Conservation (phyloP, 345 rosid genomes). For the Excoecaria agallocha region DNA sequence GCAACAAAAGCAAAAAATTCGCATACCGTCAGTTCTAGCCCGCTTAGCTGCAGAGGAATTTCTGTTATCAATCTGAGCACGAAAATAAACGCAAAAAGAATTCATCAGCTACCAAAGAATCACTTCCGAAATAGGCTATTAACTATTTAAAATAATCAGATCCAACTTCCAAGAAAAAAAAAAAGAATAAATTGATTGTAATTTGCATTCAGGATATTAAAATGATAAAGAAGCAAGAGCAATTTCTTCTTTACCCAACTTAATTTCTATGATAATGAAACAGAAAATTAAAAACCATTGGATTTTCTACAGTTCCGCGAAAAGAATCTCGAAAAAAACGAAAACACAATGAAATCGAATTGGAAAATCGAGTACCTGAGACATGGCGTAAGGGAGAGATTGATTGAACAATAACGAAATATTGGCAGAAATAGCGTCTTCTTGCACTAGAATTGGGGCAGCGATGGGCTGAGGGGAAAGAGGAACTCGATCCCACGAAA, state of each 20-base stretch:
- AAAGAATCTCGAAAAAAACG: too few relatives aligned
- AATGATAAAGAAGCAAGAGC: too few relatives aligned
- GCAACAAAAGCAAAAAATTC: conserved; percentile 1
- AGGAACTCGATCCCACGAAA: not conserved
- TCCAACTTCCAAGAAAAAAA: not conserved
- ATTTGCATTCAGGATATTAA: not conserved
- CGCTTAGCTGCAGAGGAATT: conserved; percentile 96
- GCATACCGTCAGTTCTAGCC: conserved; percentile 92
- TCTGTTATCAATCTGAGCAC: conserved; percentile 78
- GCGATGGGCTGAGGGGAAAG: not conserved
- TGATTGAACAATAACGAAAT: not conserved
- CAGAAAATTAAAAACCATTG: not conserved
- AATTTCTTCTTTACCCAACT: not conserved
- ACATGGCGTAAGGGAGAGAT: conserved; percentile 29
- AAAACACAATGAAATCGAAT: not conserved
- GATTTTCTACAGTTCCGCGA: not conserved
- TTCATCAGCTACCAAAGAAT: not conserved
- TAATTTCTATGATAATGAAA: not conserved
- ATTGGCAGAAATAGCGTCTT: not conserved
- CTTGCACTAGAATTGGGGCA: not conserved
- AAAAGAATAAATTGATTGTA: not conserved
- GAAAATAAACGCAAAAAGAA: not conserved
- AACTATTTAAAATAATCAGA: not conserved
- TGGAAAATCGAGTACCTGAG: conserved; percentile 36
- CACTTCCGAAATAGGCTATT: not conserved